These are phyloP conservation scores for Mycogone perniciosa DNA, from an alignment of 2,329 filamentous ascomycete species.

Conservation along the genomic window DNA sequence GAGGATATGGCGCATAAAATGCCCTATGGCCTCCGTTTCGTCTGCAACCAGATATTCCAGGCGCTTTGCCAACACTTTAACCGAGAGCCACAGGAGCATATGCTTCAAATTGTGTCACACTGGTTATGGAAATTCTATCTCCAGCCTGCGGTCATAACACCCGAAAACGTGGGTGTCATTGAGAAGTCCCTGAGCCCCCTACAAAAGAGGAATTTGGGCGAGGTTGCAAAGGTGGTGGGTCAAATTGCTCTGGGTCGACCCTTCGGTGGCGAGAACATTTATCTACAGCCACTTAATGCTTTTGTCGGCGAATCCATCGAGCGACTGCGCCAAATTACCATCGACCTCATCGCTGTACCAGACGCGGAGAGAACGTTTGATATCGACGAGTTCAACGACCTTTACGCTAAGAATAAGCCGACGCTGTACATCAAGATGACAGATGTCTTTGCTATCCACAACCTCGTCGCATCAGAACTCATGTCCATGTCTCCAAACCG, in stretches of 20 bases:
- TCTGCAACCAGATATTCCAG: slow-evolving; percentile 81
- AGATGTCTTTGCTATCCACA: slow-evolving; percentile 95
- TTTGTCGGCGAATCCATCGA: slow-evolving; percentile 83
- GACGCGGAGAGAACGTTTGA: slow-evolving; percentile 90
- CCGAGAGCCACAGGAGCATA: slow-evolving; percentile 66
- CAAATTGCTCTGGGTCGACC: slow-evolving; percentile 84
- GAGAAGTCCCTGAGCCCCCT: slow-evolving; percentile 83
- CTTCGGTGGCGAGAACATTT: slow-evolving; percentile 92
- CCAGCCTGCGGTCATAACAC: slow-evolving; percentile 79
- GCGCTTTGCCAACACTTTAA: slow-evolving; percentile 70
- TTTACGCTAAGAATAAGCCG: slow-evolving; percentile 93
- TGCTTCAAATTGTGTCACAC: slow-evolving; percentile 78
- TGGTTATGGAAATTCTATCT: slow-evolving; percentile 96
- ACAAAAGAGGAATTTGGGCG: slow-evolving; percentile 85
- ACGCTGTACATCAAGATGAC: slow-evolving; percentile 99
- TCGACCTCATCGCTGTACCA: slow-evolving; percentile 71
- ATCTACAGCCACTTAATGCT: slow-evolving; percentile 88
- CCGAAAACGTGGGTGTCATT: slow-evolving; percentile 87
- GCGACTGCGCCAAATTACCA: slow-evolving; percentile 68
- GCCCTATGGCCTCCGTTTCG: slow-evolving; percentile 86
- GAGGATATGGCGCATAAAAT: slow-evolving; percentile 82
- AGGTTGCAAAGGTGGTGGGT: slow-evolving; percentile 85
- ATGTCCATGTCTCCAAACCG: slow-evolving; percentile 68
- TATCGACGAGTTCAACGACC: slow-evolving; percentile 97
- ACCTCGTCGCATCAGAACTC: slow-evolving; percentile 74